Percentiles rank a stretch among this genome's conserved stretches.
Evolutionary conservation across 352 stramenopile genomes (phyloP).

Genomic region (Phytophthora pini): DNA sequence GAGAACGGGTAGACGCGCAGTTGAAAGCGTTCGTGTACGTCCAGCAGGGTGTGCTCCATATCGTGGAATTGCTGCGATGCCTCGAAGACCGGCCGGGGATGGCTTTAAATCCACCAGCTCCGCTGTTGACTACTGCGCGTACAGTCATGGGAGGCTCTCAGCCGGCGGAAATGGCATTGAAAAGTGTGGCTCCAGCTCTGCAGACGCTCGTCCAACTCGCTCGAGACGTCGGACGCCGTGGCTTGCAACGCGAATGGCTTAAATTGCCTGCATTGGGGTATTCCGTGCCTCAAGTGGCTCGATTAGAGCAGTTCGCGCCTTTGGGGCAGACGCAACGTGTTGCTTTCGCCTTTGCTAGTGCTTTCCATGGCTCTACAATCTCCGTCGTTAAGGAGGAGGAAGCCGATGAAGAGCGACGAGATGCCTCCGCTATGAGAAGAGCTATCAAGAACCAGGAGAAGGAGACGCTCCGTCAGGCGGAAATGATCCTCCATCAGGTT

Average conservation of each 20-base stretch:
- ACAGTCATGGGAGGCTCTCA: slow-evolving; percentile 30
- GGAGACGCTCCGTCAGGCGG: slow-evolving; percentile 56
- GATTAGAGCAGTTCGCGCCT: slow-evolving; percentile 43
- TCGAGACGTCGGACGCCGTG: slow-evolving; percentile 21
- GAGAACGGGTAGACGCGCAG: slow-evolving; percentile 48
- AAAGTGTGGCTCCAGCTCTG: slow-evolving; percentile 29
- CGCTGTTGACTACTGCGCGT: slow-evolving; percentile 9
- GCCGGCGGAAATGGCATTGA: slow-evolving; percentile 29
- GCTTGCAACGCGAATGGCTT: slow-evolving; percentile 34
- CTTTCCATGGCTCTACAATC: not conserved
- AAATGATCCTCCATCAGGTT: slow-evolving; percentile 43
- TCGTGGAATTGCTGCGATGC: slow-evolving; percentile 61
- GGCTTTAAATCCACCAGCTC: slow-evolving; percentile 13
- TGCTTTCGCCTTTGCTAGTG: slow-evolving; percentile 2
- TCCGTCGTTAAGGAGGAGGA: slow-evolving; percentile 17
- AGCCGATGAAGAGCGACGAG: slow-evolving; percentile 24
- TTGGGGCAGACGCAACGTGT: slow-evolving; percentile 23
- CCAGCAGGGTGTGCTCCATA: slow-evolving; percentile 64
- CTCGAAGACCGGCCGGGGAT: slow-evolving; percentile 43
- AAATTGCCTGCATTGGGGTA: slow-evolving; percentile 25
- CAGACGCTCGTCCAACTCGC: slow-evolving; percentile 21
- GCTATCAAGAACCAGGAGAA: slow-evolving; percentile 55
- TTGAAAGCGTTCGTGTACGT: slow-evolving; percentile 64
- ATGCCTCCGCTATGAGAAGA: slow-evolving; percentile 24
- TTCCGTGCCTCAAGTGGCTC: slow-evolving; percentile 35